Percentiles rank a stretch among this genome's conserved stretches.
Evolutionary conservation across 1,139 yeast genomes (phyloP).

Genomic region (Entelexis paramagnoliae): DNA sequence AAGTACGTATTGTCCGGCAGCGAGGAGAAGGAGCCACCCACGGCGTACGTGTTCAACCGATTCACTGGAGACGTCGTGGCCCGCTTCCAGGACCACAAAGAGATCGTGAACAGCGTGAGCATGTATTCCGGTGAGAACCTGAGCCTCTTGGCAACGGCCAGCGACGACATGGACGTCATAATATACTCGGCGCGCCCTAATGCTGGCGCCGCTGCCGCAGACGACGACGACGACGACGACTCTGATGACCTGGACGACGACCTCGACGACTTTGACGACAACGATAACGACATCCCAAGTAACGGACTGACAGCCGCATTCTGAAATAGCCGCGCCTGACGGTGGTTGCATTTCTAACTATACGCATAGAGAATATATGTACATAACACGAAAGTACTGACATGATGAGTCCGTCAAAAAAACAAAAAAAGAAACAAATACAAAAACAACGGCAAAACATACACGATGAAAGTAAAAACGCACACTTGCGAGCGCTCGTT

Average conservation of each 20-base stretch:
- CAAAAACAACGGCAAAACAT: too few relatives aligned
- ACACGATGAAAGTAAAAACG: too few relatives aligned
- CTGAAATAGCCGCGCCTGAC: neutral
- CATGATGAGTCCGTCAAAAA: too few relatives aligned
- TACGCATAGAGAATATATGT: neutral
- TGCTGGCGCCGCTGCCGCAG: neutral
- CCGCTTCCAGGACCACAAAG: slow-evolving; percentile 53
- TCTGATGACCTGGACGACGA: neutral
- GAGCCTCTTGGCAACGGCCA: slow-evolving; percentile 68
- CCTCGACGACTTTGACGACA: neutral
- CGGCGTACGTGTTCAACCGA: slow-evolving; percentile 64
- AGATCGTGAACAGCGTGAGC: slow-evolving; percentile 60
- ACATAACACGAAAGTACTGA: too few relatives aligned
- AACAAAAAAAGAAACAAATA: too few relatives aligned
- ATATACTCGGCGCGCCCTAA: neutral
- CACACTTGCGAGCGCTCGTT: too few relatives aligned
- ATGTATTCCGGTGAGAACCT: slow-evolving; percentile 45
- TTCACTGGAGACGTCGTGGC: slow-evolving; percentile 61
- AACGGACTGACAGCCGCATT: neutral
- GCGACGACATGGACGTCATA: slow-evolving; percentile 52
- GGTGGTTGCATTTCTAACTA: too few relatives aligned
- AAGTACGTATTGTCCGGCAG: slow-evolving; percentile 70
- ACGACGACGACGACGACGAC: neutral
- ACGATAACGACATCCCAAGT: neutral
- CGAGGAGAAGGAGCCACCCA: slow-evolving; percentile 56